Evolutionary conservation across 176 grass and related monocot species (phyloP), one percentile per base, ranked within the genome.

Genomic region (Themeda triandra): DNA sequence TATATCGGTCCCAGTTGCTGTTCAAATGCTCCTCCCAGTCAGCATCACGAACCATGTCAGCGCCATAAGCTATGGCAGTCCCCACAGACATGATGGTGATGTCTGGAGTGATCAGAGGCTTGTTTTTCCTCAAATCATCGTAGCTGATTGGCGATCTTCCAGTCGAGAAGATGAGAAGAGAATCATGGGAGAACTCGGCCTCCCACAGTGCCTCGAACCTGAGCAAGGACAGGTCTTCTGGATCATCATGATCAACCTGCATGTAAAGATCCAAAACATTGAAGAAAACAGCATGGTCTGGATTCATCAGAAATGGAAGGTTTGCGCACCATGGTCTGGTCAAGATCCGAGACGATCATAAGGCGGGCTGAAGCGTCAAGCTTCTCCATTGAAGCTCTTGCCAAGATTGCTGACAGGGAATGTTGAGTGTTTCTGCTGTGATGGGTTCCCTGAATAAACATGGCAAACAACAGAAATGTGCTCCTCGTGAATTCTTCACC

Each of bases 71-170:
- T 71, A 96, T 96, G 80, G 91, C 94, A 48, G 91, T 86, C 13
- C 94, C 94, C 10, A 96, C 88, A 36, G 91, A 96, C 91, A 93
- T 93, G 63, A 96, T 89, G 46, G 91, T 93, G 63, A 96, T 96
- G 71, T 96, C 91, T 5, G 93, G 93, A 23, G 86, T 92, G 31
- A 96, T 75, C 75, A 93, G 74, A 32, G 94, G 94, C 42, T 96
- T 96, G 72, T 96, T 91, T 54, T 91, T 91, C 86, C 88, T 96
- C 72, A 96, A 79, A 71, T 96, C 63, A 48, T 86, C 73, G 54
- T 96, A 96, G 37, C 83, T 81, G 28, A 88, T 89, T 1, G 88
- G 91, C 0, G 94, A 91, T 88, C 94, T 88, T 41, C 94, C 94
- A 0, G 94, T 96, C 0, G 94, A 96, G 21, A 96, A 96, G 72